A percentile compares a stretch with the other conserved stretches of the same genome.
Conservation (phyloP, 768 basidiomycete genomes). For the Trametes cingulata region DNA sequence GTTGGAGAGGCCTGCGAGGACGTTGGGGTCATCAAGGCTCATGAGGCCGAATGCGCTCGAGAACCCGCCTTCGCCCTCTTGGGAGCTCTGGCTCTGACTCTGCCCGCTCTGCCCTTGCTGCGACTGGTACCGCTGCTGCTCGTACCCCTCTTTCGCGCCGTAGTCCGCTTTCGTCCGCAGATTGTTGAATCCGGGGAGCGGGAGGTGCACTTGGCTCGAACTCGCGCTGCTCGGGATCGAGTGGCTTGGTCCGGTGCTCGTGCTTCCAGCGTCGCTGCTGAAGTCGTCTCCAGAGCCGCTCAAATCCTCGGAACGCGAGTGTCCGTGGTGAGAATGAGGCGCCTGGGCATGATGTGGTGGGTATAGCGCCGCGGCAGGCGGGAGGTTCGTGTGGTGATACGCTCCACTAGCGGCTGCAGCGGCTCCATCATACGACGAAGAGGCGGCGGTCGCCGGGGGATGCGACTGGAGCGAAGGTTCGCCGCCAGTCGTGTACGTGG, state of each 20-base stretch:
- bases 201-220: conserved; percentile 55
- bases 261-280: conserved; percentile 47
- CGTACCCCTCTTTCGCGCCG: conserved; percentile 13
- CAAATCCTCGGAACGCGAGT: conserved; percentile 26
- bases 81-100: conserved; percentile 1
- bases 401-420: neutral
- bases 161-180: conserved; percentile 25
- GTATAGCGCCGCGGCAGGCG: conserved; percentile 8
- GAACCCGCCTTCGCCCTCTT: conserved; percentile 36
- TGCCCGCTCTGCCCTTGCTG: conserved; percentile 8
- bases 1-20: conserved; percentile 58
- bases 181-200: conserved; percentile 34
- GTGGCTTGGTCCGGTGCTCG: conserved; percentile 43
- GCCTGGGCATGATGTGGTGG: conserved; percentile 1
- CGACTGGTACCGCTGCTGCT: conserved; percentile 20
- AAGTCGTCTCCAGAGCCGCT: conserved; percentile 25
- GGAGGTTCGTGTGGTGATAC: conserved; percentile 8
- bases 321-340: neutral
- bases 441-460: conserved; percentile 13
- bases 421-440: conserved; percentile 13
- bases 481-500: conserved; percentile 10
- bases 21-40: conserved; percentile 73
- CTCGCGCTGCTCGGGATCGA: conserved; percentile 40
- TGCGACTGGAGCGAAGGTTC: conserved; percentile 24
- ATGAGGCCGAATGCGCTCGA: conserved; percentile 67